Evolutionary conservation across 495 filamentous ascomycete genomes (phyloP), one percentile per base, ranked within the genome.

Genomic region (Pyrenula aspistea): DNA sequence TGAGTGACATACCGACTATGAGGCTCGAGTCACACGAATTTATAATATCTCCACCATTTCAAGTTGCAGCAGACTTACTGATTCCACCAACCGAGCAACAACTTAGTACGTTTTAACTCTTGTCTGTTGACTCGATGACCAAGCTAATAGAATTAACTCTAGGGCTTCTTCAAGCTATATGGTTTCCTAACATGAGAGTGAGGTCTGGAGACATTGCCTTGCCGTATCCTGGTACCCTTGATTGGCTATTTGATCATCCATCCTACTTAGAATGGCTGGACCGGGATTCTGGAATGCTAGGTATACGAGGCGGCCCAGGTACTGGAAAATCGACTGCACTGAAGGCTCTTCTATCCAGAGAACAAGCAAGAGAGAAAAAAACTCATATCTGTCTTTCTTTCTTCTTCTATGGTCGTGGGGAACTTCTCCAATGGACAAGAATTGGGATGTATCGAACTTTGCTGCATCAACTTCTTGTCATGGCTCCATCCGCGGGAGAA

Each of bases 351-450:
- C 8, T 42, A 42, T 42, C 15, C 8, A 42, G 31, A 42, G 31
- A 42, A 15, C 31, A 42, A 15, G 4, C 31, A 42, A 42, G 31
- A 15, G 15, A 42, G 15, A 15, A 42, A 42, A 42, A 15, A 68
- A 65, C 65, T 60, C 60, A 57, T 63, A 59, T 70, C 42, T 55
- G 65, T 22, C 60, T 73, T 12, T 62, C 60, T 2, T 73, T 72
- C 57, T 71, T 72, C 55, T 68, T 72, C 52, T 59, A 69, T 22
- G 67, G 63, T 47, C 65, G 64, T 19, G 71, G 71, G n/a, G 55
- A 53, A 53, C 24, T 56, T 48, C 57, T 72, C 1, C 66, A 72
- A 60, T 67, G 54, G 51, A 65, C 62, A 2, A 55, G 59, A 22
- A 20, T 64, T 25, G 71, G 71, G 2, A 59, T 73, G 57, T 65